Percentiles rank a stretch among this genome's conserved stretches.
Conservation (phyloP, 176 grass and related monocot genomes). For the Aegilops bicornis region DNA sequence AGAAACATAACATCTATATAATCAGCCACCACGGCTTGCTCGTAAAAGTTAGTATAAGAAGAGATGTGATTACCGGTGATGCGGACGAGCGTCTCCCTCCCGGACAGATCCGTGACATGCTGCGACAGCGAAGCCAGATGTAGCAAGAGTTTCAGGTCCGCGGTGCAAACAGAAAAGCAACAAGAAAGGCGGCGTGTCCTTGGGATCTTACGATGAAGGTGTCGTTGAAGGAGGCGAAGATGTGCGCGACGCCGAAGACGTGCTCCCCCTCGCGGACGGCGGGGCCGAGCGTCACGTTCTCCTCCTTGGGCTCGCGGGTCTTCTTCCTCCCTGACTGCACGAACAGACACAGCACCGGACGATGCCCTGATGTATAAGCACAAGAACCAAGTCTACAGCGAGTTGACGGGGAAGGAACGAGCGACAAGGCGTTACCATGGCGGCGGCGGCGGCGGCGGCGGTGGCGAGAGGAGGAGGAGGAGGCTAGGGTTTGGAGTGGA, state of each 20-base stretch:
- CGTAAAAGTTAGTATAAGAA: background rate
- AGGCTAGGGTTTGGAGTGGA: slow-evolving; percentile 15
- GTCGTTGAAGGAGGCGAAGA: slow-evolving; percentile 77
- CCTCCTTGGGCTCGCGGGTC: slow-evolving; percentile 66
- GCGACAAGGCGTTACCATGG: slow-evolving; percentile 27
- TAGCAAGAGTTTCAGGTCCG: background rate
- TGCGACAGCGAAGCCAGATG: slow-evolving; percentile 34
- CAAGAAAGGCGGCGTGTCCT: background rate
- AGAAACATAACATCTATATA: background rate
- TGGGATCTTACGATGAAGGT: slow-evolving; percentile 69
- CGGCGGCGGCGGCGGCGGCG: background rate
- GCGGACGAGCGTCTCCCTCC: slow-evolving; percentile 86
- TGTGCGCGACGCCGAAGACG: slow-evolving; percentile 62
- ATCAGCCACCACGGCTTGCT: background rate
- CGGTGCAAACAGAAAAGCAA: background rate
- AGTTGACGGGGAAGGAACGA: background rate
- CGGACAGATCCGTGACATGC: slow-evolving; percentile 92
- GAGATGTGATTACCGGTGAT: slow-evolving; percentile 58
- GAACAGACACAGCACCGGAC: background rate
- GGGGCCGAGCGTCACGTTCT: slow-evolving; percentile 75
- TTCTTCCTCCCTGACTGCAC: slow-evolving; percentile 62
- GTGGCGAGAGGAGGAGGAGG: background rate
- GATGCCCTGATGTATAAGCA: background rate
- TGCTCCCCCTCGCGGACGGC: slow-evolving; percentile 65
- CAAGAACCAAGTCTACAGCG: too few relatives aligned